Base-by-base conservation (phyloP, 2,329 filamentous ascomycete species). In the Colletotrichum sp. region DNA sequence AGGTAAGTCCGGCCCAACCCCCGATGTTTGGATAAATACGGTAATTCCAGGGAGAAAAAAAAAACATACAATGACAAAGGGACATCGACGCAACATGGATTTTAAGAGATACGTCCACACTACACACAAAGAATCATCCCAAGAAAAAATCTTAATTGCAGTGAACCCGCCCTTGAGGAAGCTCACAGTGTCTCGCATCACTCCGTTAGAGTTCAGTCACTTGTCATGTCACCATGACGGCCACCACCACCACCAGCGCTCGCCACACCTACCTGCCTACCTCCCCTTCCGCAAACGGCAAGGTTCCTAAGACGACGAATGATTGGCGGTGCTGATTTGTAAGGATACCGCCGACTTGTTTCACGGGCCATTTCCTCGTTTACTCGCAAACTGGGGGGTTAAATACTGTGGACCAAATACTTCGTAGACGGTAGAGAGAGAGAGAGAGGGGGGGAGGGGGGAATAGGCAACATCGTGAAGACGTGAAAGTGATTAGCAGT, bases 161-260 rank as follows among this genome's bases (percentile, higher is more conserved):
- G 19, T 11, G n/a, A 36, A 59, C 28, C 65, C 65, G 44, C 52
- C 63, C 64, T 39, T 19, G 48, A 68, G 65, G 34, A 63, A 70
- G 57, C 57, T 61, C 68, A 63, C 19, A 59, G 72, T 72, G 69
- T 75, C 73, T 75, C 73, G 39, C 70, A 75, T 75, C 39, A 16
- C 71, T 32, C 22, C 60, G 22, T 73, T 75, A 72, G 44, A 73
- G 73, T 75, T 75, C 44, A 75, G 59, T 73, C 70, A 75, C 73
- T 72, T 64, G 73, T 75, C 70, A 75, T 68, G 70, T 72, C 72
- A 52, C 63, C 32, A 30, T 72, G 69, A 72, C 69, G 69, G 69
- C 15, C 55, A 71, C 69, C 44, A 63, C 36, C 59, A 39, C 66
- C 65, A 52, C 44, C 19, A 69, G 9, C 34, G 27, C 57, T 64